Evolutionary conservation across 352 stramenopile genomes (phyloP).

Genomic region (Pythium aristosporum): DNA sequence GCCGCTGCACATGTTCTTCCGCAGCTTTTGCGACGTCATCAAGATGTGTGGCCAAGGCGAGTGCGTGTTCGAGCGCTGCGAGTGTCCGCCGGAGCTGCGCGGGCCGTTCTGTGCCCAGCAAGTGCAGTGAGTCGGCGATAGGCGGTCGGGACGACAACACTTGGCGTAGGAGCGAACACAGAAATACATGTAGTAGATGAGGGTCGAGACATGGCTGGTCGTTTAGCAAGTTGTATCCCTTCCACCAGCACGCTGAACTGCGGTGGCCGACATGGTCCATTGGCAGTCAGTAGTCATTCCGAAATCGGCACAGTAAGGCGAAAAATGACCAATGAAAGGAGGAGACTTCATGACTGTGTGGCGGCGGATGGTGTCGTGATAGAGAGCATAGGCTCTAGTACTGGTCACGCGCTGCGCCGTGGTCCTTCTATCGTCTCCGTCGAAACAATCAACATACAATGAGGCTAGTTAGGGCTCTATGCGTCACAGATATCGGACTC

Average conservation of each 20-base stretch:
- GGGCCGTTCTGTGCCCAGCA: conserved; percentile 8
- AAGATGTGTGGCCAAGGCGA: conserved; percentile 5
- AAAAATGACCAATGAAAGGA: too few species aligned
- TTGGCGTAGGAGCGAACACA: background rate
- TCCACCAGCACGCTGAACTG: background rate
- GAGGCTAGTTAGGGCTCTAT: background rate
- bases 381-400: too few species aligned
- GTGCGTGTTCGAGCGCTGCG: conserved; percentile 10
- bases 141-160: background rate
- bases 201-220: background rate
- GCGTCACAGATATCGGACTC: too few species aligned
- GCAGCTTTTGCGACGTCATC: conserved; percentile 15
- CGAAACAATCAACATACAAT: background rate
- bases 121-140: background rate
- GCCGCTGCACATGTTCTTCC: conserved; percentile 6
- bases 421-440: background rate
- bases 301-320: background rate
- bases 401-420: background rate
- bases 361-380: too few species aligned
- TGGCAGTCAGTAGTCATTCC: background rate
- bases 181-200: background rate
- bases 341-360: too few species aligned
- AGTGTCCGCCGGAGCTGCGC: background rate
- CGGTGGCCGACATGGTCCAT: background rate
- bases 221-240: background rate